These are phyloP conservation scores for Cercospora sojina DNA, from an alignment of 2,329 filamentous ascomycete genomes.

Conservation along the genomic window DNA sequence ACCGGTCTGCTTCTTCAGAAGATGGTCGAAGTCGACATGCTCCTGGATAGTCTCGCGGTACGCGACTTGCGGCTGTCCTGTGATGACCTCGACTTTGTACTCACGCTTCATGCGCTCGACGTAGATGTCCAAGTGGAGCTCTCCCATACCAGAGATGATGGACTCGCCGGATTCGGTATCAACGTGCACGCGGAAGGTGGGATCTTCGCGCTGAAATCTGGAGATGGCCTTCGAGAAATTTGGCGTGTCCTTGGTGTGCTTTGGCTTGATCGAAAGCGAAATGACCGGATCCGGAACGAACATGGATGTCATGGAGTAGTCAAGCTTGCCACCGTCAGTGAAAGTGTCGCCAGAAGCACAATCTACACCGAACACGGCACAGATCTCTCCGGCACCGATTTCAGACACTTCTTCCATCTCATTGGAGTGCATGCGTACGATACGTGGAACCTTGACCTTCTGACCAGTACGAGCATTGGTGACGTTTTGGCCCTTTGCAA, in stretches of 20 bases:
- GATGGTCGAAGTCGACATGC: slow-evolving; percentile 81
- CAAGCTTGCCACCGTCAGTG: slow-evolving; percentile 78
- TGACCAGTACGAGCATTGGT: slow-evolving; percentile 94
- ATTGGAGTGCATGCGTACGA: slow-evolving; percentile 98
- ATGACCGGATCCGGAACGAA: slow-evolving; percentile 97
- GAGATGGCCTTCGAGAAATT: slow-evolving; percentile 99
- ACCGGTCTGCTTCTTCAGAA: slow-evolving; percentile 92
- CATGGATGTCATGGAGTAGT: slow-evolving; percentile 97
- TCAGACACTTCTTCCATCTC: slow-evolving; percentile 97
- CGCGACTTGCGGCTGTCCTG: slow-evolving; percentile 93
- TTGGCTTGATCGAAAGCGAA: slow-evolving; percentile 94
- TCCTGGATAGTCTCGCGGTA: slow-evolving; percentile 91
- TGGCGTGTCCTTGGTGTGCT: slow-evolving; percentile 83
- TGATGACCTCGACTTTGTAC: slow-evolving; percentile 93
- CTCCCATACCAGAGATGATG: slow-evolving; percentile 97
- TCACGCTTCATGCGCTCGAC: slow-evolving; percentile 95
- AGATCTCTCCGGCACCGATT: slow-evolving; percentile 95
- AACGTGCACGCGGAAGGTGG: slow-evolving; percentile 92
- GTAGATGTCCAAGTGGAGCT: slow-evolving; percentile 95
- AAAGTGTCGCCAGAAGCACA: slow-evolving; percentile 98
- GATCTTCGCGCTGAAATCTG: slow-evolving; percentile 96
- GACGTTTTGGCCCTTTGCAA: slow-evolving; percentile 84
- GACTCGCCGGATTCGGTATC: slow-evolving; percentile 92
- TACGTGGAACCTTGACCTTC: slow-evolving; percentile 93
- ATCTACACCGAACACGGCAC: slow-evolving; percentile 95